Evolutionary conservation across 2,329 filamentous ascomycete genomes (phyloP), one percentile per base, ranked within the genome.

Genomic region (Alternaria brassicicola): DNA sequence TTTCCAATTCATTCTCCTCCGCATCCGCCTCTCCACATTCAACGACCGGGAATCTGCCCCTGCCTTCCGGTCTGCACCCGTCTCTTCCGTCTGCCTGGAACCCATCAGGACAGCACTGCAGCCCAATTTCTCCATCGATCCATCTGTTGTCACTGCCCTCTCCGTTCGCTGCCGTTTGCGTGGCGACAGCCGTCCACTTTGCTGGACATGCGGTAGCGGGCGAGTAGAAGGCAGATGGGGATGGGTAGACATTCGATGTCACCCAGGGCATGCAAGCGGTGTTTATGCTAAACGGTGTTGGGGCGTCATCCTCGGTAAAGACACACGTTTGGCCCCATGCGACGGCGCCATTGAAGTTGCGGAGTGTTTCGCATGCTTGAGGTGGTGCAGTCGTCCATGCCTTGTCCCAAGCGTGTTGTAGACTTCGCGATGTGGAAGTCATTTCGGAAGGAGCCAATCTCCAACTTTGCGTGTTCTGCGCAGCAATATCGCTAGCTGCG

Each of bases 281-380:
- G 72, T 96, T 91, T 64, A 96, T 91, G 9, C 96, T 79, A 66
- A 96, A 96, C 0, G 93, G 92, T 6, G 92, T 91, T 3, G 62
- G 39, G 2, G 60, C 63, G 13, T 91, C 92, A 66, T 97, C 79
- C 65, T 86, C 88, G 55, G 88, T 83, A 69, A 97, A 97, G n/a
- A 94, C 79, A 21, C 92, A 92, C 0, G 90, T 92, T 75, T 96
- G 93, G 0, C 93, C 93, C 92, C 93, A 97, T 15, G 63, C 55
- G 6, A 67, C 51, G 9, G 42, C 53, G 42, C 56, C 59, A 31
- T 48, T 39, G 36, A 59, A 38, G 13, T 57, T 63, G 46, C 64
- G 65, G 6, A 69, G 61, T 0, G 68, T 69, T 8, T 52, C 36
- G 57, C 68, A 69, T 35, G 65, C 55, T 4, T 64, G 15, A 19